A percentile compares a stretch with the other conserved stretches of the same genome.
These are phyloP conservation scores for Hypholoma sublateritium DNA, from an alignment of 768 basidiomycete species.

Conservation along the genomic window DNA sequence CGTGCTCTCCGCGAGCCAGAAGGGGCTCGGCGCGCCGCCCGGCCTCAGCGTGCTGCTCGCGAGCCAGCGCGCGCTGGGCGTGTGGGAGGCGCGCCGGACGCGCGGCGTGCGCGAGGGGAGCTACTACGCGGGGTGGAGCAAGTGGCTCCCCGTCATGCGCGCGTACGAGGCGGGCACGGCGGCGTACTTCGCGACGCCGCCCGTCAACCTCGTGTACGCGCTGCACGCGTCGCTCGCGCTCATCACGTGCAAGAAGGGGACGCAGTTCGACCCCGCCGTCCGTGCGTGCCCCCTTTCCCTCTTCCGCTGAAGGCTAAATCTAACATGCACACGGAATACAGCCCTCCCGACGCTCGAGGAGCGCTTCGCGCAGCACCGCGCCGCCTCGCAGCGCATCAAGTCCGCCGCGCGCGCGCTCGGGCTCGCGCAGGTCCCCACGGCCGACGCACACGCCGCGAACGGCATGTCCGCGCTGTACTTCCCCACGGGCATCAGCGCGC, in stretches of 20 bases:
- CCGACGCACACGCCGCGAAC: slow-evolving; percentile 71
- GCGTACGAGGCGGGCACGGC: slow-evolving; percentile 76
- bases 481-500: slow-evolving; percentile 76
- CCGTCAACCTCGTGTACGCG: slow-evolving; percentile 92
- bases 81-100: slow-evolving; percentile 31
- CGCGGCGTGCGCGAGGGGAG: slow-evolving; percentile 22
- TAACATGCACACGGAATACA: slow-evolving; percentile 10
- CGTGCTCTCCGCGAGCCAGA: slow-evolving; percentile 84
- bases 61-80: slow-evolving; percentile 76
- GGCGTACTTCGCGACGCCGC: slow-evolving; percentile 94
- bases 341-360: slow-evolving; percentile 66
- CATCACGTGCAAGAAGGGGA: slow-evolving; percentile 46
- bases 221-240: slow-evolving; percentile 77
- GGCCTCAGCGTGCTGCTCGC: slow-evolving; percentile 87
- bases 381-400: slow-evolving; percentile 69
- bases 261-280: slow-evolving; percentile 6
- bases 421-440: slow-evolving; percentile 68
- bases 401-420: slow-evolving; percentile 64
- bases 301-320: neutral
- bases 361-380: slow-evolving; percentile 74
- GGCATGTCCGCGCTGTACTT: slow-evolving; percentile 96
- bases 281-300: neutral
- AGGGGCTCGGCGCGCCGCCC: slow-evolving; percentile 91
- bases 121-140: slow-evolving; percentile 85
- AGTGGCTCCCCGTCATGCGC: slow-evolving; percentile 9